Base-by-base conservation (phyloP, 306 rosid species). In the Prunus kanzakura region DNA sequence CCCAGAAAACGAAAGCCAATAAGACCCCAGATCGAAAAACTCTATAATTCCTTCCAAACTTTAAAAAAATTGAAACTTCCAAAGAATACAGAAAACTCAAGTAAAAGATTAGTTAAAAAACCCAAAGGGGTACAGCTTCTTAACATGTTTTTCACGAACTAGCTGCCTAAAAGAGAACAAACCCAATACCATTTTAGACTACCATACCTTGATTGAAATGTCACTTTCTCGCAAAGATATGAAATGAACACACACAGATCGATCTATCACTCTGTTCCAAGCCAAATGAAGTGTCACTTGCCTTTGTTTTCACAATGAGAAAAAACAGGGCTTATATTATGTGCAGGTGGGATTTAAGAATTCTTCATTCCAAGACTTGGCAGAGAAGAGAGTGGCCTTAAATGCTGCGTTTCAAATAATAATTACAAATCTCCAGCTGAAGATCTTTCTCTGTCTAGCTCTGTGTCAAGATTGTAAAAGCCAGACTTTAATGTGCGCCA, bases 1-100 rank as follows among this genome's bases (percentile, higher is more conserved):
- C 88, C 86, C 86, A 86, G 91, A 84, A 81, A 89, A 85, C 86
- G 86, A 91, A 83, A 85, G 86, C 85, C 88, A 84, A 69, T 65
- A 77, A 78, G 74, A 54, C 14, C 47, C 64, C 72, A 30, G 45
- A 63, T 87, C 85, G 86, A 72, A 80, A 64, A 82, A 49, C 68
- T 19, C 60, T 9, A 54, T 54, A 79, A 82, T 73, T 83, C 61
- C 60, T 66, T 79, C 69, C 67, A 32, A 30, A 20, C 35, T 14
- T 43, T 25, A 9, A 67, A 55, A 62, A 58, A 72, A 16, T 52
- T 6, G 43, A 32, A 64, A 70, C 73, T 11, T 50, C 55, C 68
- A 68, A 32, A 69, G 62, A 78, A 62, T 52, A 58, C 43, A 79
- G 65, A 60, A 76, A 25, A 38, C 14, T 14, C 54, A 38, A 23